Evolutionary conservation across 73 alveolate species (phyloP), one percentile per base, ranked within the genome.

Genomic region (Tetrahymena borealis): DNA sequence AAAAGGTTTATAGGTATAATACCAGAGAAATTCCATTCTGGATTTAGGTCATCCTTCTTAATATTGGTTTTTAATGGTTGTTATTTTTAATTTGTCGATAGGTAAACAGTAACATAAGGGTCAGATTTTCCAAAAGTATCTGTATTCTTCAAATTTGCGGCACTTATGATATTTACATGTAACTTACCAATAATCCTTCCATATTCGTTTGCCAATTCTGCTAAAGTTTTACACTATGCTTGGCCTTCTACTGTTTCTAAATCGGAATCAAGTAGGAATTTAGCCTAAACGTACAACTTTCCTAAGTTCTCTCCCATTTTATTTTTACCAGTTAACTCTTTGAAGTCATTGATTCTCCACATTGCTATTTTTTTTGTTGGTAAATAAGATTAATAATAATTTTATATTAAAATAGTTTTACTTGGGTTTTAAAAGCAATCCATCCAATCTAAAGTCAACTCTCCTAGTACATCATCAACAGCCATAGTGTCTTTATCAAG

Each of bases 381-480:
- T n/a, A n/a, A n/a, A n/a, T n/a, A n/a, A n/a, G n/a, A n/a, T n/a
- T 0, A 9, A 24, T 60, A 15, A 7, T 60, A 3, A 3, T 28
- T 60, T 60, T 24, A 18, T 15, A n/a, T 5, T 60, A n/a, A 20
- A 60, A n/a, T n/a, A n/a, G n/a, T n/a, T n/a, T n/a, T 60, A 60
- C 85, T 31, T 20, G 95, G 95, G 31, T 92, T 92, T 39, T 78
- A 35, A 33, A 92, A 92, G 38, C 95, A 92, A 32, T 92, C 95
- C 92, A 92, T 92, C 95, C 95, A 92, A 39, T 92, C 95, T 32
- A 92, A 32, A 39, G 90, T 37, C 0, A 78, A 15, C 37, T 77
- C 92, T 78, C 92, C 92, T 4, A 92, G 31, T 13, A 92, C 20
- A 42, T 92, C 95, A 78, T 92, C 95, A 6, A 78, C 78, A 20